phyloP scores from a whole-genome alignment of 2,329 filamentous ascomycete genomes.

The Aspergillus cejpii region DNA sequence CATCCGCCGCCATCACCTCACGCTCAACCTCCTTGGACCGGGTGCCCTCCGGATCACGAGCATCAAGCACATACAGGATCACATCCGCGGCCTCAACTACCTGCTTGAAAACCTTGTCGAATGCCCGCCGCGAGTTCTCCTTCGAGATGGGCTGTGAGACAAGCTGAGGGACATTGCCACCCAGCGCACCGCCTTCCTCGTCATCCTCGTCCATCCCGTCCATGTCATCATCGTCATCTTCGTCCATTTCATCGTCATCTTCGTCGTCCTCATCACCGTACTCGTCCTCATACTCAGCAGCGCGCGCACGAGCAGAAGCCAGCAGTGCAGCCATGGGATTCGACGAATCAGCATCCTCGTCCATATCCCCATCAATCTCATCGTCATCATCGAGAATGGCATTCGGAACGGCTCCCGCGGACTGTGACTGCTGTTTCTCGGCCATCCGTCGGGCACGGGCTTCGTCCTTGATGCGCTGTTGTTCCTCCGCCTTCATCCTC shows the following conservation, averaged over 20 bases:
- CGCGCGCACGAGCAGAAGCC: slow-evolving; percentile 40
- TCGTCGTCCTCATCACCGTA: slow-evolving; percentile 47
- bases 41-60: slow-evolving; percentile 83
- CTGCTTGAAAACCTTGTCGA: slow-evolving; percentile 93
- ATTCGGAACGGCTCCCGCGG: slow-evolving; percentile 28
- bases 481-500: slow-evolving; percentile 72
- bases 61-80: slow-evolving; percentile 86
- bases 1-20: slow-evolving; percentile 80
- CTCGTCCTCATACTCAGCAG: slow-evolving; percentile 42
- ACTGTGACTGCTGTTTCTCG: slow-evolving; percentile 30
- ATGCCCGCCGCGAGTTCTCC: slow-evolving; percentile 72
- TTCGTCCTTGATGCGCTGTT: slow-evolving; percentile 62
- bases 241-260: slow-evolving; percentile 46
- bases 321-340: slow-evolving; percentile 45
- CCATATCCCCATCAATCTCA: slow-evolving; percentile 53
- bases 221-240: slow-evolving; percentile 52
- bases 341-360: slow-evolving; percentile 45
- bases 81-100: slow-evolving; percentile 86
- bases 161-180: slow-evolving; percentile 45
- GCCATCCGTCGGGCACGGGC: slow-evolving; percentile 45
- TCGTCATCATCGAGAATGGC: slow-evolving; percentile 42
- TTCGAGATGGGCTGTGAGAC: slow-evolving; percentile 28
- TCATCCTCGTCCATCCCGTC: slow-evolving; percentile 53
- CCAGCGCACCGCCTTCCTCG: slow-evolving; percentile 48
- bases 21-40: slow-evolving; percentile 86